These are phyloP conservation scores for Emericellopsis cladophorae DNA, from an alignment of 2,329 filamentous ascomycete genomes.

Conservation along the genomic window DNA sequence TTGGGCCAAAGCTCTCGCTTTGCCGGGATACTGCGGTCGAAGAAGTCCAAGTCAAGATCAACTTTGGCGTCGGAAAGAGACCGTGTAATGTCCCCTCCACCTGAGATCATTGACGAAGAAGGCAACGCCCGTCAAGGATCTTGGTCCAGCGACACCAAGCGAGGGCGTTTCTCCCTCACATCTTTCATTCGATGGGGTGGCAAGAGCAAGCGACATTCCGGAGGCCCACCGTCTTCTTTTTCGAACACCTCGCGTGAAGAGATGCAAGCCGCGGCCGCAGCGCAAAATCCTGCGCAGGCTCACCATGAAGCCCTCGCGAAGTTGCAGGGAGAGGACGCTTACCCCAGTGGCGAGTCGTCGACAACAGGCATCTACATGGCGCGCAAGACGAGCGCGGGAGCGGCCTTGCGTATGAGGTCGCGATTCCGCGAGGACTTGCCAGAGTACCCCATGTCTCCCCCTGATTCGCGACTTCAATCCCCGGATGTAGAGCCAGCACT, in stretches of 20 bases:
- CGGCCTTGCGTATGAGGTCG: constrained; percentile 72
- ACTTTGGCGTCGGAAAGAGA: constrained; percentile 28
- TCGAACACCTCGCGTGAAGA: constrained; percentile 87
- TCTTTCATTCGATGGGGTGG: constrained; percentile 63
- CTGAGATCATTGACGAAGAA: constrained; percentile 29
- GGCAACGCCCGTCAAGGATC: constrained; percentile 41
- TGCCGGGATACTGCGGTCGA: constrained; percentile 28
- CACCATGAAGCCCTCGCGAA: constrained; percentile 20
- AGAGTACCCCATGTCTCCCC: constrained; percentile 74
- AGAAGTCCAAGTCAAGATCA: constrained; percentile 36
- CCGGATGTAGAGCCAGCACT: constrained; percentile 48
- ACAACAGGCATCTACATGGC: constrained; percentile 13
- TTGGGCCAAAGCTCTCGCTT: constrained; percentile 13
- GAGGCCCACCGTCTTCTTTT: constrained; percentile 57
- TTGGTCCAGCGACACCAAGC: constrained; percentile 32
- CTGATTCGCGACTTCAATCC: constrained; percentile 69
- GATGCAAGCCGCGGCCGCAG: constrained; percentile 36
- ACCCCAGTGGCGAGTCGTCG: constrained; percentile 4
- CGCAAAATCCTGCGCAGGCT: constrained; percentile 13
- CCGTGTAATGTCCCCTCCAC: constrained; percentile 20
- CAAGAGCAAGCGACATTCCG: constrained; percentile 40
- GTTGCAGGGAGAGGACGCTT: constrained; percentile 18
- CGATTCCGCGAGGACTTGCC: constrained; percentile 88
- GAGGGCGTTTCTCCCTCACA: constrained; percentile 43
- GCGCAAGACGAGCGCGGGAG: constrained; percentile 22